A percentile compares a stretch with the other conserved stretches of the same genome.
phyloP scores from a whole-genome alignment of 1,284 basidiomycete species.

The Austropuccinia psidii region DNA sequence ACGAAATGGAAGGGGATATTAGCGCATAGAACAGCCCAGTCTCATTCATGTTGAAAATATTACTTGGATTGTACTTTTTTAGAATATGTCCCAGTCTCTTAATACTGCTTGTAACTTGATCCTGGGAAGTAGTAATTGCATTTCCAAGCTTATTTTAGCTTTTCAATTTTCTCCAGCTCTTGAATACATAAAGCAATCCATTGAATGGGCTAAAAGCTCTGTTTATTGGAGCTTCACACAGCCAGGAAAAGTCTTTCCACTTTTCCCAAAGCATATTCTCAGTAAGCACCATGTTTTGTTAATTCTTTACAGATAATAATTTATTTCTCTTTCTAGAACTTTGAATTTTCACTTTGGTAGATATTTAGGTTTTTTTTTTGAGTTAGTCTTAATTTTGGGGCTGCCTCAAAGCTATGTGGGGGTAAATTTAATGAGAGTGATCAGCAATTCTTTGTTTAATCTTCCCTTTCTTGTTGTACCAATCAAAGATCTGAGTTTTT shows the following conservation, averaged over 20 bases:
- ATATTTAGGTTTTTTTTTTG: constrained; percentile 12
- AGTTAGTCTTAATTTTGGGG: constrained; percentile 21
- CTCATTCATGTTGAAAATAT: constrained; percentile 5
- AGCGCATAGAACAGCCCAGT: constrained; percentile 4
- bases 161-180: background rate
- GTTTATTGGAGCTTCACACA: background rate
- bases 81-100: background rate
- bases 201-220: background rate
- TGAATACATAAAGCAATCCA: constrained; percentile 18
- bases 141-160: background rate
- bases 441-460: constrained; percentile 12
- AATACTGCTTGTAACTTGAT: background rate
- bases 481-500: constrained; percentile 31
- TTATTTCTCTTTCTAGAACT: constrained; percentile 1
- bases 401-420: constrained; percentile 20
- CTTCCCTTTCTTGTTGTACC: constrained; percentile 22
- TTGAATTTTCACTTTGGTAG: background rate
- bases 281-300: background rate
- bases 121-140: background rate
- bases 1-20: background rate
- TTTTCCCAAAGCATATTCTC: constrained; percentile 8
- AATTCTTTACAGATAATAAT: background rate
- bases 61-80: background rate
- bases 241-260: constrained; percentile 2
- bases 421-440: constrained; percentile 30